Evolutionary conservation across 805 yeast species (phyloP), one percentile per base, ranked within the genome.

Genomic region (Suhomyces xylopsoci): DNA sequence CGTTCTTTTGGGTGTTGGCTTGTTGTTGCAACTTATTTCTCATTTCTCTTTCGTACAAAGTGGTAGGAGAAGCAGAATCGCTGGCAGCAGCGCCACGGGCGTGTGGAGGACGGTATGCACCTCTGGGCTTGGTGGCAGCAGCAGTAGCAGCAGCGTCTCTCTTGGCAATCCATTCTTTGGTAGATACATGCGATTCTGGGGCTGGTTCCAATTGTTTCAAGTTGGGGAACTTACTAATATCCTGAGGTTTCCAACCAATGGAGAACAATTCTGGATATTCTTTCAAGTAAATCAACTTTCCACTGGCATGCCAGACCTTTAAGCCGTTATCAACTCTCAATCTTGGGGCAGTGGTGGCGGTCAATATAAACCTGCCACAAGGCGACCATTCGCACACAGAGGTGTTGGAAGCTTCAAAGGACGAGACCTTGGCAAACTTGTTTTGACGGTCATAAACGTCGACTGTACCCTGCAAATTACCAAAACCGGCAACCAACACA

Each of bases 371-470:
- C 64, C 94, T 84, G 38, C 99, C 98, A 71, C 94, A 96, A 8
- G 99, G 99, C 2, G 96, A 85, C 99, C 99, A 94, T 68, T 89
- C 90, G 69, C 97, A 93, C 45, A 87, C 96, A n/a, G 96, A 87
- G 14, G 98, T 91, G 74, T 94, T 96, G 45, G 97, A 75, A 12
- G 98, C 99, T 65, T 90, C 89, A 64, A 94, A 87, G 17, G 89
- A 80, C 19, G 91, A 78, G 50, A 94, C 82, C 68, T 89, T 88
- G 51, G 79, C 73, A 69, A 91, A 93, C 70, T 88, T 87, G 66
- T 87, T 84, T 68, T 85, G 90, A 67, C 97, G 88, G 75, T 94
- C 99, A 66, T 91, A 85, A 55, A 94, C 87, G 68, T 96, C 98
- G 53, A 94, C 96, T 14, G 92, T 84, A 55, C 99, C 99, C 75